phyloP scores from a whole-genome alignment of 2,329 filamentous ascomycete species.

The Fusarium tupiense region DNA sequence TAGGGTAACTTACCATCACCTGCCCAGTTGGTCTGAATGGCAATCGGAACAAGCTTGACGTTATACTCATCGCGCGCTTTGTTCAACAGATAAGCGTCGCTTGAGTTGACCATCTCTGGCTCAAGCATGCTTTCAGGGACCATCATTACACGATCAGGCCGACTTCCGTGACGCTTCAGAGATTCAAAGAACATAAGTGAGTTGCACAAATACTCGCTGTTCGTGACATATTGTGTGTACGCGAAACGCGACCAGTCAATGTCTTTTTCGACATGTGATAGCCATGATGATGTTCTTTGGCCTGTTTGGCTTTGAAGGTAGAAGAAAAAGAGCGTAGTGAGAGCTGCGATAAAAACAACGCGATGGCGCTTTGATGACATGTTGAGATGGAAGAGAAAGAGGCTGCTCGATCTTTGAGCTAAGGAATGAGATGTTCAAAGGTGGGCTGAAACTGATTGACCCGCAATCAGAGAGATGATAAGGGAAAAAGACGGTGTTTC shows the following conservation, averaged over 20 bases:
- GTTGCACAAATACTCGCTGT: conserved; percentile 58
- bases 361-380: conserved; percentile 8
- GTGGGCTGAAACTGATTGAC: neutral
- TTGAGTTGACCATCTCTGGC: conserved; percentile 36
- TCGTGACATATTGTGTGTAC: conserved; percentile 61
- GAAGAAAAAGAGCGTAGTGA: neutral
- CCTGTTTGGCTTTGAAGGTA: neutral
- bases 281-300: neutral
- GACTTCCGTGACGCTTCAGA: conserved; percentile 52
- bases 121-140: conserved; percentile 53
- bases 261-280: neutral
- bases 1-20: conserved; percentile 46
- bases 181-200: conserved; percentile 61
- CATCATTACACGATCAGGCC: conserved; percentile 56
- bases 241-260: conserved; percentile 52
- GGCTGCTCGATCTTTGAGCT: neutral
- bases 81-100: conserved; percentile 49
- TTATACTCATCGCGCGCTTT: conserved; percentile 56
- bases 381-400: neutral
- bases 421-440: neutral
- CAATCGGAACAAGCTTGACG: conserved; percentile 55
- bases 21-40: conserved; percentile 49
- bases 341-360: neutral
- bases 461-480: neutral
- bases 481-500: neutral